These are phyloP conservation scores for Hortaea sp. DNA, from an alignment of 2,329 filamentous ascomycete genomes.

Conservation along the genomic window DNA sequence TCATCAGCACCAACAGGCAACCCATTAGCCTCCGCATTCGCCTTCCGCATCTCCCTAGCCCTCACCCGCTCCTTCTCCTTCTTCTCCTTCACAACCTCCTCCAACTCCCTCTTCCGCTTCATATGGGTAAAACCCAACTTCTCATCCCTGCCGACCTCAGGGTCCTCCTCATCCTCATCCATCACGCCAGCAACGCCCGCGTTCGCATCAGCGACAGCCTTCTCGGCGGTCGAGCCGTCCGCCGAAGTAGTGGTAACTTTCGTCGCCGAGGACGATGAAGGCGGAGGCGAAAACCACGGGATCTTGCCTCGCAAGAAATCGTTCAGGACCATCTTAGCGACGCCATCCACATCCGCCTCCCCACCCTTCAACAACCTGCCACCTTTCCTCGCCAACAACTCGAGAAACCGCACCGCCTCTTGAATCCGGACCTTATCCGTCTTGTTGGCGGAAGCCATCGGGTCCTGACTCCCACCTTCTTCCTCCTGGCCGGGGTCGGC, in stretches of 20 bases:
- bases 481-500: not conserved
- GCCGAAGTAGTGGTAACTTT: too few relatives aligned
- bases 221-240: too few relatives aligned
- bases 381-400: slow-evolving; percentile 74
- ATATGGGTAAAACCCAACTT: slow-evolving; percentile 73
- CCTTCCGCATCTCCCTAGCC: slow-evolving; percentile 25
- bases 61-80: slow-evolving; percentile 17
- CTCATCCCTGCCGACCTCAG: slow-evolving; percentile 59
- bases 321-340: slow-evolving; percentile 93
- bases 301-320: slow-evolving; percentile 94
- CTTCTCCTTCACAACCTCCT: slow-evolving; percentile 13
- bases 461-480: slow-evolving; percentile 5
- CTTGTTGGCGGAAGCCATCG: slow-evolving; percentile 7
- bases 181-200: slow-evolving; percentile 7
- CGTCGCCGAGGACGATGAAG: slow-evolving; percentile 23
- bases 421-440: slow-evolving; percentile 28
- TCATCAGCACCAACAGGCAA: slow-evolving; percentile 26
- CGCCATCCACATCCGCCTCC: slow-evolving; percentile 89
- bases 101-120: slow-evolving; percentile 55
- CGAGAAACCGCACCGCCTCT: slow-evolving; percentile 71
- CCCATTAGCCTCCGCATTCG: slow-evolving; percentile 17
- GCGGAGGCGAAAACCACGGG: slow-evolving; percentile 87
- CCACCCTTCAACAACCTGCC: slow-evolving; percentile 81
- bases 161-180: slow-evolving; percentile 34
- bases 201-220: too few relatives aligned